These are phyloP conservation scores for Fusarium multiceps DNA, from an alignment of 2,329 filamentous ascomycete genomes.

Conservation along the genomic window DNA sequence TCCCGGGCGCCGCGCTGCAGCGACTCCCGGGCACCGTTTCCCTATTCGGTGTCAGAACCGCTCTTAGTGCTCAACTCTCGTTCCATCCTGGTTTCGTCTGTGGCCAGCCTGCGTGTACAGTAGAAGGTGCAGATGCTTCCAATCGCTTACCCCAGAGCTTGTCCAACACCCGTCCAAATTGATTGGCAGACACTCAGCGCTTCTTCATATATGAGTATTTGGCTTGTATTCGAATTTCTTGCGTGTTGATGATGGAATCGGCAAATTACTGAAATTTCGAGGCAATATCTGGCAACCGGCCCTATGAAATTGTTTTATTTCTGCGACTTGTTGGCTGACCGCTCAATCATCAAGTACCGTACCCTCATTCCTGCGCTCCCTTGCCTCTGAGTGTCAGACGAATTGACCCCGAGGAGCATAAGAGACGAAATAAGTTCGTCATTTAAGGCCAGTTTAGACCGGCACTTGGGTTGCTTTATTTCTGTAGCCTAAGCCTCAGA, in stretches of 20 bases:
- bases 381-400: no score
- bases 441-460: no score
- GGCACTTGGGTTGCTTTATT: no score
- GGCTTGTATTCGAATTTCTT: conserved; percentile 12
- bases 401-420: no score
- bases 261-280: conserved; percentile 44
- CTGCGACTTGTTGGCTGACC: neutral
- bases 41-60: conserved; percentile 42
- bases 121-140: conserved; percentile 36
- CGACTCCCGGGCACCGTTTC: conserved; percentile 43
- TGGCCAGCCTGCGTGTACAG: conserved; percentile 28
- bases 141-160: conserved; percentile 32
- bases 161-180: conserved; percentile 28
- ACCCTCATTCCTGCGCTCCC: conserved; percentile 18
- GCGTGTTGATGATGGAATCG: conserved; percentile 52
- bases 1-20: conserved; percentile 40
- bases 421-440: no score
- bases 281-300: neutral
- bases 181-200: neutral
- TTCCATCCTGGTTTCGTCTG: conserved; percentile 39
- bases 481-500: no score
- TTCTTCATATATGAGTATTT: neutral
- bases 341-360: neutral
- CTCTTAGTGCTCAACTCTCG: conserved; percentile 33
- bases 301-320: conserved; percentile 3